phyloP scores from a whole-genome alignment of 768 basidiomycete genomes.

The Solioccasus polychromus region DNA sequence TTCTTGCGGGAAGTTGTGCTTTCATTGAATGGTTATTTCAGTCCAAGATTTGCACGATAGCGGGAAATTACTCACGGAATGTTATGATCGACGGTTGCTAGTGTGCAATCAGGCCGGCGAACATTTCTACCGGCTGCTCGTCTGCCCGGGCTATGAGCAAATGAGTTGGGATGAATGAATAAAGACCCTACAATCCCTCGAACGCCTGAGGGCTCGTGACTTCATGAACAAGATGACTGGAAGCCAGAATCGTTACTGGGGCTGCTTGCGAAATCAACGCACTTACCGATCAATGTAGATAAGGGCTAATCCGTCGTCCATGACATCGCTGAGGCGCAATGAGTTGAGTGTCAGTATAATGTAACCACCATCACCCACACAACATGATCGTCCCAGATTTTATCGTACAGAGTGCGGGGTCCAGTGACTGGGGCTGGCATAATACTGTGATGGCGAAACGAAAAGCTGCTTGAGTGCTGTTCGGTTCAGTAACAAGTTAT shows the following conservation, averaged over 20 bases:
- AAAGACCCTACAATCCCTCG: conserved; percentile 66
- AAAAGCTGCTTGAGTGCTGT: neutral
- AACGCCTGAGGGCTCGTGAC: conserved; percentile 95
- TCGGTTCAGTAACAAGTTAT: neutral
- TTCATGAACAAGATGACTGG: conserved; percentile 73
- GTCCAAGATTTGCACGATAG: neutral
- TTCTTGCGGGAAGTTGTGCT: conserved; percentile 75
- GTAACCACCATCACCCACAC: conserved; percentile 54
- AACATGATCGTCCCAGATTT: conserved; percentile 97
- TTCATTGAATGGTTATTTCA: conserved; percentile 2
- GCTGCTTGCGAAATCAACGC: neutral
- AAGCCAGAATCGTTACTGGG: neutral
- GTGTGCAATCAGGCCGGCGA: conserved; percentile 82
- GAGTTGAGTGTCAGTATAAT: conserved; percentile 12
- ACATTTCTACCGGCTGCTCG: conserved; percentile 75
- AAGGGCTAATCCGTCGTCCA: conserved; percentile 75
- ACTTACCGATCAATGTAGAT: conserved; percentile 79
- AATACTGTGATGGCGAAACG: neutral
- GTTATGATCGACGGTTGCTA: conserved; percentile 88
- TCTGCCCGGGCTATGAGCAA: conserved; percentile 33
- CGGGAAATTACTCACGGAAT: conserved; percentile 58
- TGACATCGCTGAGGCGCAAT: conserved; percentile 49
- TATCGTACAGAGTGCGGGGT: conserved; percentile 93
- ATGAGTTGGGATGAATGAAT: neutral
- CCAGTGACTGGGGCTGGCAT: conserved; percentile 57